Evolutionary conservation across 169 alveolate genomes (phyloP), one percentile per base, ranked within the genome.

Genomic region (Plasmodium gallinaceum): DNA sequence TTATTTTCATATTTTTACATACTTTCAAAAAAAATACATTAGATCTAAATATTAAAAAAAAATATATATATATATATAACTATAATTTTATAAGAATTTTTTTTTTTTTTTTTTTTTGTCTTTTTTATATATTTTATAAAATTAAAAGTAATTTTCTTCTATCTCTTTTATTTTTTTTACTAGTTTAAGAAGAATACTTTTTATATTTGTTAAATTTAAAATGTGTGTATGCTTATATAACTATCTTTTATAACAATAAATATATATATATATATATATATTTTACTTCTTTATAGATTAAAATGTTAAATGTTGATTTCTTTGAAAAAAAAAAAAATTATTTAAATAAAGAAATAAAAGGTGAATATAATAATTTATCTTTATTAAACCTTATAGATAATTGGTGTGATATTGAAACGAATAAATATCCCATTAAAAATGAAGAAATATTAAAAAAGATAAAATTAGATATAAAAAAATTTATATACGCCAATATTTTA

Each of bases 401-500:
- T 46, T 76, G 89, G 89, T 64, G 78, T 46, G 45, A 37, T 39
- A 76, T 76, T 14, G 89, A 76, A 76, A 42, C 75, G 1, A 76
- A 45, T 43, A 58, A 52, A 22, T 76, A 76, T 62, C 74, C 74
- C 0, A 48, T 76, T 45, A 43, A 42, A 22, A 43, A 76, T 48
- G 57, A 37, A 24, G 62, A 62, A 5, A 32, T 48, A 46, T 45
- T 76, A 64, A 76, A 52, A 76, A 64, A 57, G 32, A 64, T 76
- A 22, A 65, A 57, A 16, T 62, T 6, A 7, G 89, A 76, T 62
- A 76, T 76, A 26, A 76, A 76, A 48, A 51, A 42, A 14, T 64
- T 76, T 54, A 76, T 76, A 24, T 76, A 76, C 20, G 16, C 89
- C 20, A 76, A 76, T 58, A 64, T 76, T 18, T 39, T 76, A 57